Evolutionary conservation across 2,329 filamentous ascomycete species (phyloP).

Genomic region (Neofusicoccum umdonicola): DNA sequence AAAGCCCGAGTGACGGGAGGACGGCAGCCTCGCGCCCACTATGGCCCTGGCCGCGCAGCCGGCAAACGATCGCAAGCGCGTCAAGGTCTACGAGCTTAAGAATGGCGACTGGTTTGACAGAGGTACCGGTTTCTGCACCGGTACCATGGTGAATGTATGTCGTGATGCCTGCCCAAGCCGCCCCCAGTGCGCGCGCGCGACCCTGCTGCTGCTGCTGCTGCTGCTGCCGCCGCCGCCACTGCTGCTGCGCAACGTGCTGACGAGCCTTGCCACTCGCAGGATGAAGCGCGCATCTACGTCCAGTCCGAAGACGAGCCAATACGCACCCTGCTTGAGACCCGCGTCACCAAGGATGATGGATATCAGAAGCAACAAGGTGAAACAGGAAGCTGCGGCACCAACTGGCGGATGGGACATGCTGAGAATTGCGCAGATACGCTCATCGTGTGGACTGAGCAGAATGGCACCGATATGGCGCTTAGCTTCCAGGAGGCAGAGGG

Average conservation of each 20-base stretch:
- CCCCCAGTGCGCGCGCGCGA: background rate
- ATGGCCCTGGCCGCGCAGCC: slow-evolving; percentile 44
- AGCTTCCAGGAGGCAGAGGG: slow-evolving; percentile 98
- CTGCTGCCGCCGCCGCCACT: background rate
- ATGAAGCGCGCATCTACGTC: slow-evolving; percentile 85
- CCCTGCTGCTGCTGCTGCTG: too few relatives aligned
- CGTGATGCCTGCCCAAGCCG: slow-evolving; percentile 13
- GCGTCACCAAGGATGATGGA: slow-evolving; percentile 87
- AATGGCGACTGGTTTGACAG: slow-evolving; percentile 99
- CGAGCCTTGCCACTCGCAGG: slow-evolving; percentile 54
- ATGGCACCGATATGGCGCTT: slow-evolving; percentile 91
- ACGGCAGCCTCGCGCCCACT: slow-evolving; percentile 21
- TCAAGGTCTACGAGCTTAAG: slow-evolving; percentile 98
- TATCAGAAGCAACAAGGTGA: slow-evolving; percentile 98
- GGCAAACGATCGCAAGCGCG: slow-evolving; percentile 60
- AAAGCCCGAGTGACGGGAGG: slow-evolving; percentile 24
- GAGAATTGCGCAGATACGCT: slow-evolving; percentile 56
- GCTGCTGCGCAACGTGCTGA: slow-evolving; percentile 12
- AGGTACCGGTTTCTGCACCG: slow-evolving; percentile 92
- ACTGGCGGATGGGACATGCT: slow-evolving; percentile 14
- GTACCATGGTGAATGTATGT: slow-evolving; percentile 68
- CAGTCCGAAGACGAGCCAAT: slow-evolving; percentile 90
- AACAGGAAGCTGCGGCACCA: slow-evolving; percentile 17
- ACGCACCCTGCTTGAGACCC: slow-evolving; percentile 80
- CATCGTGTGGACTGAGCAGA: slow-evolving; percentile 95